Base-by-base conservation (phyloP, 768 basidiomycete species). In the Rhodotorula babjevae region DNA sequence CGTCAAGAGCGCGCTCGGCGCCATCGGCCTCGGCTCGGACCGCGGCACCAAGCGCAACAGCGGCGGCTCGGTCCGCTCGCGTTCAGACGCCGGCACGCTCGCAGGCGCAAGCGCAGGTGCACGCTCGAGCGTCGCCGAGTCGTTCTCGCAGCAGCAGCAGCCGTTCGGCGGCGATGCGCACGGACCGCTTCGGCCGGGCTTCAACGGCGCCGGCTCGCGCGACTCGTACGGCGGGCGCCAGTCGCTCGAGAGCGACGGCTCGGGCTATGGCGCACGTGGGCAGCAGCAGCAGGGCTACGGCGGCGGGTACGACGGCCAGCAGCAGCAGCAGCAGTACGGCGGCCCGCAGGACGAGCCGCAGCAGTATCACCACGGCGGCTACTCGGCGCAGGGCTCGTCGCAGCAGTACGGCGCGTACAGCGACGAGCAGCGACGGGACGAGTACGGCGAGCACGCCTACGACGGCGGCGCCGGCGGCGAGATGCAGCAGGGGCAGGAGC, bases 1-100 rank as follows among this genome's bases (percentile, higher is more conserved):
- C 53, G 55, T 72, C 62, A 42, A 59, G 31, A 64, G 64, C 52
- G 71, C 71, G 27, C 63, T 72, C 58, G 71, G 61, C 23, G 66
- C 71, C 42, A 61, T 72, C 57, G 71, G 71, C 47, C 56, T 18
- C 23, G 50, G 50, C 50, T 52, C 50, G n/a, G 53, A 55, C n/a
- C 53, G n/a, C 29, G n/a, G n/a, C 53, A 44, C 61, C 29, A 57
- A 67, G 29, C 49, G 65, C 31, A 8, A 16, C 14, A 60, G 65
- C 44, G 61, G 66, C 65, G 65, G 67, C 15, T 63, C 61, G 58
- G 44, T 40, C 15, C 44, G 44, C 12, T 31, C 46, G 61, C 15
- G n/a, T 10, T 15, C 18, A 46, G 52, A 15, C 31, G 58, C 36
- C 57, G 47, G 27, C 62, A 36, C 36, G 36, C 36, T 36, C 36